These are phyloP conservation scores for Leucocoprinus birnbaumii DNA, from an alignment of 768 basidiomycete genomes.

Conservation along the genomic window DNA sequence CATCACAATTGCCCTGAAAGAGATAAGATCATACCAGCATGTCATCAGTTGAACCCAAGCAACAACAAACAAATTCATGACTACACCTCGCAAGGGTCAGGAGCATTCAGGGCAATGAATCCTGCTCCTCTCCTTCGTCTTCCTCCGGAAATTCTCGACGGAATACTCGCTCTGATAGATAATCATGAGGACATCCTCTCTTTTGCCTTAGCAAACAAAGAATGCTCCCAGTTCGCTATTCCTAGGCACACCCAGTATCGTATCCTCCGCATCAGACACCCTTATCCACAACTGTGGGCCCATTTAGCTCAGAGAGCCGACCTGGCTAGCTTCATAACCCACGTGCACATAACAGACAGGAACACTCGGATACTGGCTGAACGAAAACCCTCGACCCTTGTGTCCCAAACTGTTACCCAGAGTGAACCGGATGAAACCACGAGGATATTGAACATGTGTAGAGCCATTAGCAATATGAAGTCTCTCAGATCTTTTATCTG, in stretches of 20 bases:
- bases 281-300: constrained; percentile 41
- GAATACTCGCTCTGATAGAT: constrained; percentile 43
- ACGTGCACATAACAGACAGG: constrained; percentile 42
- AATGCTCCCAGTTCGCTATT: constrained; percentile 33
- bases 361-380: constrained; percentile 34
- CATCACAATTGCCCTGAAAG: background rate
- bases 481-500: constrained; percentile 41
- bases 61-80: background rate
- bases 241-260: constrained; percentile 52
- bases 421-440: constrained; percentile 25
- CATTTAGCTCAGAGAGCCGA: constrained; percentile 50
- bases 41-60: background rate
- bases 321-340: constrained; percentile 43
- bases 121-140: constrained; percentile 29
- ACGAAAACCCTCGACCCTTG: constrained; percentile 37
- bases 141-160: constrained; percentile 45
- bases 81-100: background rate
- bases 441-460: constrained; percentile 35
- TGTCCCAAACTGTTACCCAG: constrained; percentile 21
- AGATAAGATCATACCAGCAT: background rate
- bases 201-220: constrained; percentile 40
- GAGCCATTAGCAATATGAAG: constrained; percentile 39
- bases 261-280: constrained; percentile 39
- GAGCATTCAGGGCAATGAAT: background rate
- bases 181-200: constrained; percentile 37